Evolutionary conservation across 2,329 filamentous ascomycete genomes (phyloP).

Genomic region (Arthrobotrys entomopaga): DNA sequence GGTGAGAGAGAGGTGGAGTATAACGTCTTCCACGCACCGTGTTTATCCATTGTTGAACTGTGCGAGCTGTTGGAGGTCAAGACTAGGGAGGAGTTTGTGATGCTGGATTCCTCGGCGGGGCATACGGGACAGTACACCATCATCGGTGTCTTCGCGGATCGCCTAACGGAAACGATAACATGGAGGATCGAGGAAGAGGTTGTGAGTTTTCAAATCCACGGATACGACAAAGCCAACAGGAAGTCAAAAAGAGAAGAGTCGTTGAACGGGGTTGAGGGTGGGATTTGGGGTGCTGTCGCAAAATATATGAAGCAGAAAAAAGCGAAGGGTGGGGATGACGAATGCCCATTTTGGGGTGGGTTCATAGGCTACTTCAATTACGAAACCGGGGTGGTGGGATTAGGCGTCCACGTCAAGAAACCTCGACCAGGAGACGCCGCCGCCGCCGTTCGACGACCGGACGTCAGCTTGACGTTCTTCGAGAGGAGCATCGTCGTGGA

Average conservation of each 20-base stretch:
- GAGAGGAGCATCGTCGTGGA: conserved; percentile 81
- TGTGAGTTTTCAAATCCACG: conserved; percentile 8
- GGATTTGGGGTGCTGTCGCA: conserved; percentile 63
- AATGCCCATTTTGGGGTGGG: conserved; percentile 78
- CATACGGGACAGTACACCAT: conserved; percentile 76
- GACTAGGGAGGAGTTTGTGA: conserved; percentile 56
- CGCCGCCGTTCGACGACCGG: conserved; percentile 67
- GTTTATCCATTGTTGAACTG: conserved; percentile 51
- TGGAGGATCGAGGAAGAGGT: conserved; percentile 66
- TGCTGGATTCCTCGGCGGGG: conserved; percentile 58
- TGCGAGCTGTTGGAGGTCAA: conserved; percentile 58
- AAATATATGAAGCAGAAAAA: conserved; percentile 61
- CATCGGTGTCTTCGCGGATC: conserved; percentile 72
- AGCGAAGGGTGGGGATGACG: conserved; percentile 60
- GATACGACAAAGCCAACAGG: background rate
- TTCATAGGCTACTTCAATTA: conserved; percentile 87
- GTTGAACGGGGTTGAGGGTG: conserved; percentile 32
- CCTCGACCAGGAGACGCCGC: conserved; percentile 56
- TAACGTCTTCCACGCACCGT: conserved; percentile 42
- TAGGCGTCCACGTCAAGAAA: conserved; percentile 64
- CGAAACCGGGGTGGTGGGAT: conserved; percentile 77
- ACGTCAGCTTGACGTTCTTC: conserved; percentile 80
- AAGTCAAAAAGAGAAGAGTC: background rate
- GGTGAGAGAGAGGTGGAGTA: conserved; percentile 7
- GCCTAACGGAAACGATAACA: conserved; percentile 69